Evolutionary conservation across 192 early-diverging fungal species (phyloP), one percentile per base, ranked within the genome.

Genomic region (Coemansia sp.): DNA sequence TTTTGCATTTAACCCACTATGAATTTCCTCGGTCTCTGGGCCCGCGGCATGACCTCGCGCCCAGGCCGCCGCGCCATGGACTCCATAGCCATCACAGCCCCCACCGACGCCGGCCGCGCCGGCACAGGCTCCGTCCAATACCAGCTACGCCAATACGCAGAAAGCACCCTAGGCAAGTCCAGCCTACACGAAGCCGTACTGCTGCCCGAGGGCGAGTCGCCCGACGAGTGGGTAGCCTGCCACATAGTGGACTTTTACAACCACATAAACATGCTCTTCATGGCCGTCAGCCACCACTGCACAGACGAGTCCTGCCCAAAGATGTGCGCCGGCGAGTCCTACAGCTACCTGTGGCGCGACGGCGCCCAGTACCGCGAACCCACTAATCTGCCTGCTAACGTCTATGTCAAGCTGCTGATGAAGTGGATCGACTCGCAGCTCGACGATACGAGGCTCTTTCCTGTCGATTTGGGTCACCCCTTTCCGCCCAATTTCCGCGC

Each of bases 201-300:
- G 39, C 72, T 95, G 19, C 96, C 96, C 33, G 91, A 93, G 46
- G 94, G 94, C 66, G 95, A 97, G 78, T 89, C 92, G 59, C 48
- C 87, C 34, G 88, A 94, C 71, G 96, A 98, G 68, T 98, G 96
- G 96, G 83, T 97, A 5, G 95, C 96, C 11, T 93, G 94, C 46
- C 93, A 97, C 76, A 88, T 92, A 3, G 92, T 94, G 10, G 96
- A 98, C 78, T 98, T 98, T 77, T 97, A 92, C 81, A 95, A 96
- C 85, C 96, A 98, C 78, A 89, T 95, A 63, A 97, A 96, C 81
- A 89, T 97, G 89, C 81, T 98, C 9, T 98, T 93, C 75, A 94
- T 92, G 61, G 88, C 91, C 9, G 88, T 93, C 36, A 87, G 89
- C 37, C 89, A 90, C 74, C 93, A 92, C 75, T 97, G 96, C 78